Evolutionary conservation across 345 rosid species (phyloP), one percentile per base, ranked within the genome.

Genomic region (Psidium guajava): DNA sequence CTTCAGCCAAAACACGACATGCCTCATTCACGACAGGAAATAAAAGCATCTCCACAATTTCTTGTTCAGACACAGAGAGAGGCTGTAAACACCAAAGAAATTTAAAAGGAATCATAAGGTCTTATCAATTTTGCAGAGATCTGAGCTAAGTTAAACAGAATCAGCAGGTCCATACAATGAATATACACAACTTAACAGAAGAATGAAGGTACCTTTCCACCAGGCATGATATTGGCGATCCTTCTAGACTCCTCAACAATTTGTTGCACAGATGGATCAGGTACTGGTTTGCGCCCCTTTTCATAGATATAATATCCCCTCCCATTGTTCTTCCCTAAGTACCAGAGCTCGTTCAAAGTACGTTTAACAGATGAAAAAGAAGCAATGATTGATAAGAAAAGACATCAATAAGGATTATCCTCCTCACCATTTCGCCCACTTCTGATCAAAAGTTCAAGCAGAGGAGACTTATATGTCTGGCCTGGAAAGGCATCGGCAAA

Each of bases 21-120:
- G 98, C 94, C 91, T 97, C 98, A 40, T 95, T 97, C 80, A 95
- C 98, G 86, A 95, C 93, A 32, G 99, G 98, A 89, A 96, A 97
- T 58, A 97, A 91, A 84, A 97, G 54, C 98, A 97, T 97, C 90
- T 97, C 98, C 90, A 94, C 81, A 36, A 97, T 93, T 84, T 96
- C 98, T 87, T 91, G 92, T 87, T 96, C 99, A 57, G 94, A 88
- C 58, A 96, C 86, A 86, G 93, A 89, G 86, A 93, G 91, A 75
- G 97, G 95, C 99, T 97, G 95, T 83, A 85, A 86, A 82, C 58
- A 84, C 77, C 54, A 64, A 54, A 54, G 11, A 58, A 51, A 85
- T n/a, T 7, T 52, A n/a, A 24, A 18, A 8, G 10, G 15, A 75
- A 54, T 4, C 8, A 8, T 54, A 40, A 82, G 58, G 24, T 82